Percentiles rank a stretch among this genome's conserved stretches.
These are phyloP conservation scores for Phaeosphaeria sp. DNA, from an alignment of 2,329 filamentous ascomycete genomes.

Conservation along the genomic window DNA sequence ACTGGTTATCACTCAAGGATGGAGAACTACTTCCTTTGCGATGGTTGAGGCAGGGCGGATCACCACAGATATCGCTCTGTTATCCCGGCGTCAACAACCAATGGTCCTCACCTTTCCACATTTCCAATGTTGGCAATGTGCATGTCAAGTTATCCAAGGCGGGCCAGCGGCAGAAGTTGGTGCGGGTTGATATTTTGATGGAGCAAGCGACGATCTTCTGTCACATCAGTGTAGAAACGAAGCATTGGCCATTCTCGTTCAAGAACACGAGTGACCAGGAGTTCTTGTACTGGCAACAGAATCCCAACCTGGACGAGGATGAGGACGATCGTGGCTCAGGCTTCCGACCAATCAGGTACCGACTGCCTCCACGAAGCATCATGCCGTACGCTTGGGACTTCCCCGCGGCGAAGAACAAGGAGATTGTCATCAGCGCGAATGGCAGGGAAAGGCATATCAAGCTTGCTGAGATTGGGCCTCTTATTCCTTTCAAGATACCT, in stretches of 20 bases:
- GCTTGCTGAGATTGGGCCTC: constrained; percentile 92
- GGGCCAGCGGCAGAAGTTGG: constrained; percentile 85
- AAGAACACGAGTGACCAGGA: constrained; percentile 97
- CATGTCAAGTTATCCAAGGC: constrained; percentile 93
- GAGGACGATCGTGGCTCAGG: constrained; percentile 81
- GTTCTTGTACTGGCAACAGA: constrained; percentile 94
- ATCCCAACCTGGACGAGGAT: constrained; percentile 92
- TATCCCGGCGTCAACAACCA: constrained; percentile 95
- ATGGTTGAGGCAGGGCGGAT: constrained; percentile 81
- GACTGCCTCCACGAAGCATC: constrained; percentile 90
- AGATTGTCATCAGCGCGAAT: constrained; percentile 81
- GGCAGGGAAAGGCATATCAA: constrained; percentile 90
- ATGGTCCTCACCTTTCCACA: constrained; percentile 98
- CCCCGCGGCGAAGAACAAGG: constrained; percentile 94
- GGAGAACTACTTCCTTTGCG: constrained; percentile 86
- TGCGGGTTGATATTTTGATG: constrained; percentile 88
- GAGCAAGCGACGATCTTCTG: constrained; percentile 94
- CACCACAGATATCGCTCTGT: constrained; percentile 90
- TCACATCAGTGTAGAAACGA: constrained; percentile 86
- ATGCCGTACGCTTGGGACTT: constrained; percentile 99
- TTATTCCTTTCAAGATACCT: constrained; percentile 90
- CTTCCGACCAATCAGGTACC: constrained; percentile 92
- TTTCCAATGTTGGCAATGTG: constrained; percentile 89
- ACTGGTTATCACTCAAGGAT: constrained; percentile 76
- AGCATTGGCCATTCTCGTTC: constrained; percentile 98